Base-by-base conservation (phyloP, 2,329 filamentous ascomycete species). In the Sarocladium brachiariae region DNA sequence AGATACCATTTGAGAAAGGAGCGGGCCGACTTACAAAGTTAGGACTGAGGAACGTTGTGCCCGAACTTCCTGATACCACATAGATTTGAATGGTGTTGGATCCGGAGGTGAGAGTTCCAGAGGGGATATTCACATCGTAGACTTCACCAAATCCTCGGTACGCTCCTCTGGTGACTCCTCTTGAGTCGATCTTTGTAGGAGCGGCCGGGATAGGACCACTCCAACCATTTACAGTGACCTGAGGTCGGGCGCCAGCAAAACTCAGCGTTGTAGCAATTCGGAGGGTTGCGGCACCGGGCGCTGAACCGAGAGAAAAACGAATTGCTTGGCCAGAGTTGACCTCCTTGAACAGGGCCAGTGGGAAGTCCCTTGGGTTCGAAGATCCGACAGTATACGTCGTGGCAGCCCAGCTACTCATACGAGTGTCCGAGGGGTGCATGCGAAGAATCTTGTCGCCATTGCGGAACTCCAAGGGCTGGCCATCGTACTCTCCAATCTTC, bases 371-470 rank as follows among this genome's bases (percentile, higher is more conserved):
- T 1, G 74, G 59, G 5, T 67, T 61, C 21, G 75, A 78, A 19
- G 72, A 74, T 35, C 80, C 81, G 10, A 83, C 76, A 2, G 77
- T 83, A 65, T 82, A 84, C 1, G 80, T 84, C 11, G 74, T 58
- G 1, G 80, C 73, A 0, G 70, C 73, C 83, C 83, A 86, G 51
- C 68, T 70, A 23, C 70, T 65, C 82, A 86, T 86, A 58, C 83
- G 77, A 34, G 65, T 67, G 64, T 86, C 83, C 3, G 78, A 80
- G 2, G 83, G 83, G 61, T 87, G 83, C 83, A 86, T 86, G 49
- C 80, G 75, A 13, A 81, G 72, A 61, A 84, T 78, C 58, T 84
- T 84, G 50, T 76, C 81, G 13, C 82, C 82, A 60, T 87, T 86
- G 56, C 75, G 75, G 70, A 87, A 84, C 14, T 80, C 81, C 6